Evolutionary conservation across 2,329 filamentous ascomycete species (phyloP), one percentile per base, ranked within the genome.

Genomic region (Coleophoma cylindrospora): DNA sequence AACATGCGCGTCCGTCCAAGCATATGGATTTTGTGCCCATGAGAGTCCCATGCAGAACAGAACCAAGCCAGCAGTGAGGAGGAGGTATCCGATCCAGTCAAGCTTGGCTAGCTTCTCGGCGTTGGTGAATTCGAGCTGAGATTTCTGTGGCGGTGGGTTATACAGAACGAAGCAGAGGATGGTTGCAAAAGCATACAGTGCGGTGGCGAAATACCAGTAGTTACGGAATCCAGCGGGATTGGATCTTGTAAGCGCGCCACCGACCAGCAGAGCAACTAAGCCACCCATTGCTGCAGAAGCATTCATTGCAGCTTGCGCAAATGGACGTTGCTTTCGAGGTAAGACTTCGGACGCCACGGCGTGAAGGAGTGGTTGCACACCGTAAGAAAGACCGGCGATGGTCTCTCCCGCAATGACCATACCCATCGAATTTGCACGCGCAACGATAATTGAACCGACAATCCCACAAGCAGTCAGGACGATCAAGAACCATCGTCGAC

Each of bases 401-500:
- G 53, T 56, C 52, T 68, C 67, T 8, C 70, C 70, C 11, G 60
- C 66, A 50, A 73, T 70, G 46, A 58, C 62, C 63, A 67, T 66
- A 50, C 57, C 57, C 57, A 71, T 68, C 22, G 54, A 56, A 19
- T 43, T 59, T 4, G 70, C 69, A 6, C 65, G 61, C 17, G 65
- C 57, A 12, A 72, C 63, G n/a, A 73, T 54, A 17, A 71, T 52
- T 8, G 56, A 65, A 1, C 70, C 70, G 2, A 67, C 49, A 15
- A 57, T 63, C 15, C 70, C 70, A 36, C 62, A 59, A 12, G 63
- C 27, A 1, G 63, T 69, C 10, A 66, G 59, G 17, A 63, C 45
- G 22, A 73, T 60, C n/a, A 74, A 63, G 48, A 72, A 67, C 65
- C 64, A 69, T 58, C 64, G 66, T 8, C 70, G 64, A n/a, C 70